These are phyloP conservation scores for Saturnispora zaruensis DNA, from an alignment of 805 yeast genomes.

Conservation along the genomic window DNA sequence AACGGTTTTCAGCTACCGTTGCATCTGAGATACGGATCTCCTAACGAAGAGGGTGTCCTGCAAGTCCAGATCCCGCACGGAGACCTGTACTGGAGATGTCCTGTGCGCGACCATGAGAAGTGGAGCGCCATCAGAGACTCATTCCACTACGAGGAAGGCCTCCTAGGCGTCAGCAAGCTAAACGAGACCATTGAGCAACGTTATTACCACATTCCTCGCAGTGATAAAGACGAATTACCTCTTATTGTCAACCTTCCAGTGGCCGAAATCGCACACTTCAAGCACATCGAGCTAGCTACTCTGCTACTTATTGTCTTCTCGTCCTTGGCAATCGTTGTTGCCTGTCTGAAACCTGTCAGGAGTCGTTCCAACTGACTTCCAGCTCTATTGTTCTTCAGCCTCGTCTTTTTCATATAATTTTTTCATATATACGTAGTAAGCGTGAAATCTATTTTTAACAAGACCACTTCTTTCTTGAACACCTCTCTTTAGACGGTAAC, in stretches of 20 bases:
- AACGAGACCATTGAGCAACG: not conserved
- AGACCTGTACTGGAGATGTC: constrained; percentile 24
- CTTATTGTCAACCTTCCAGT: constrained; percentile 13
- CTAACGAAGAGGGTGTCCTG: constrained; percentile 11
- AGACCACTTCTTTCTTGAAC: not conserved
- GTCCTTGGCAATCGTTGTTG: not conserved
- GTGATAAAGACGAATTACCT: not conserved
- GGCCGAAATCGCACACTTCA: constrained; percentile 11
- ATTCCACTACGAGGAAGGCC: constrained; percentile 18
- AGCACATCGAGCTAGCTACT: constrained; percentile 14
- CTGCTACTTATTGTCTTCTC: not conserved
- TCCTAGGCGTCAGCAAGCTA: constrained; percentile 13
- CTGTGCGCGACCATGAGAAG: constrained; percentile 9
- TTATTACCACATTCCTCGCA: constrained; percentile 1
- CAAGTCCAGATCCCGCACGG: constrained; percentile 16
- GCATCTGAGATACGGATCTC: constrained; percentile 26
- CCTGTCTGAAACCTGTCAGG: not conserved
- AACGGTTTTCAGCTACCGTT: constrained; percentile 25
- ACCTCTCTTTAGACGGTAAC: not conserved
- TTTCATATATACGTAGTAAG: not conserved
- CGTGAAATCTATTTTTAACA: not conserved
- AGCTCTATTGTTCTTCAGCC: not conserved
- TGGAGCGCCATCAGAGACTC: constrained; percentile 13
- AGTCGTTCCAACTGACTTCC: not conserved
- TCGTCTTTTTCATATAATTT: not conserved